Percentiles rank a stretch among this genome's conserved stretches.
phyloP scores from a whole-genome alignment of 306 rosid species.

The Albizia julibrissin region DNA sequence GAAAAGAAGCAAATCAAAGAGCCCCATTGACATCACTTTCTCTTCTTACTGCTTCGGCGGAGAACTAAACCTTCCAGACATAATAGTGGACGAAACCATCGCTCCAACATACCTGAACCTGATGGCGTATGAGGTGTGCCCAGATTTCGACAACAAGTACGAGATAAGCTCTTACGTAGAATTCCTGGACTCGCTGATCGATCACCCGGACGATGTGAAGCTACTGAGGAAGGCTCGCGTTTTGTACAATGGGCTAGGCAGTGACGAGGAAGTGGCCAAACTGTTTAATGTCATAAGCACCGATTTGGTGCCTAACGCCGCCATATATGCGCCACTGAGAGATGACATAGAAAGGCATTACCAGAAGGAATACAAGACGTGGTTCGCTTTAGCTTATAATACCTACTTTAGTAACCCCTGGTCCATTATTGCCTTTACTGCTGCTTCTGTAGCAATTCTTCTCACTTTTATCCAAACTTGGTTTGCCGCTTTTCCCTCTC shows the following conservation, averaged over 20 bases:
- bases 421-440: not conserved
- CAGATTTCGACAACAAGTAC: conserved; percentile 31
- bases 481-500: not conserved
- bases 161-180: conserved; percentile 30
- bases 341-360: not conserved
- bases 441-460: not conserved
- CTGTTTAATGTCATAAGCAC: not conserved
- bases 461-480: not conserved
- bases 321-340: not conserved
- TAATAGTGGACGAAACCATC: not conserved
- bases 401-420: not conserved
- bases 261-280: not conserved
- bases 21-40: not conserved
- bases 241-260: not conserved
- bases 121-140: conserved; percentile 46
- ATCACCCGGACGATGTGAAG: not conserved
- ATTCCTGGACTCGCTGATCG: conserved; percentile 42
- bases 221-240: not conserved
- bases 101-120: not conserved
- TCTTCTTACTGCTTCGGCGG: not conserved
- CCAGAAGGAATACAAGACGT: not conserved
- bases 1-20: not conserved
- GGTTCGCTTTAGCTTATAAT: not conserved
- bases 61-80: not conserved
- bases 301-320: not conserved